Percentiles rank a stretch among this genome's conserved stretches.
Evolutionary conservation across 2,329 filamentous ascomycete species (phyloP).

Genomic region (Lachnellula suecica): DNA sequence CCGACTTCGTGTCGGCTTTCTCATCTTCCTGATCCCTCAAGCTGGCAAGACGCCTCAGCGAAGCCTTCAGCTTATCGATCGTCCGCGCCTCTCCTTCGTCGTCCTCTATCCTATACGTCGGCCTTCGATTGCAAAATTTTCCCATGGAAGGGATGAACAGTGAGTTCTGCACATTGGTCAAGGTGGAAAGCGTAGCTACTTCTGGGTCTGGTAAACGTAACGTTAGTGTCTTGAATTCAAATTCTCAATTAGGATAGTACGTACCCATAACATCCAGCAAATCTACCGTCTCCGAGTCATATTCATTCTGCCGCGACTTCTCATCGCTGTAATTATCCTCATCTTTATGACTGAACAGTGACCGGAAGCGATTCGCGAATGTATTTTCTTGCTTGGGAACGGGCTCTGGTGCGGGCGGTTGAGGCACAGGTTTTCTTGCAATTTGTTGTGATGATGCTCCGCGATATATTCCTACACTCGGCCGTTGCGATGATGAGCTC

Average conservation of each 20-base stretch:
- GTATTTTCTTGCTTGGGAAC: conserved; percentile 9
- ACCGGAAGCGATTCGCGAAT: conserved; percentile 17
- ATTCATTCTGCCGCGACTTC: conserved; percentile 41
- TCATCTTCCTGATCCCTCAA: conserved; percentile 9
- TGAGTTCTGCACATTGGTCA: conserved; percentile 88
- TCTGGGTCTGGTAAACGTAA: conserved; percentile 65
- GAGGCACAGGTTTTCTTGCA: conserved; percentile 13
- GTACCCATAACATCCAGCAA: conserved; percentile 67
- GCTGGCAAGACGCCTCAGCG: conserved; percentile 18
- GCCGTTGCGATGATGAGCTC: conserved; percentile 16
- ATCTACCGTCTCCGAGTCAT: conserved; percentile 62
- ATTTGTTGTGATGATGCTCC: conserved; percentile 10
- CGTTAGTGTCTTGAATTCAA: not conserved
- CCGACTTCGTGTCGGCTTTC: conserved; percentile 63
- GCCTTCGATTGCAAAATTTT: conserved; percentile 66
- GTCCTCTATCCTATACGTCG: conserved; percentile 22
- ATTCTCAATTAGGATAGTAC: conserved; percentile 32
- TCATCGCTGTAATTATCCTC: conserved; percentile 7
- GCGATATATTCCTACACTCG: conserved; percentile 26
- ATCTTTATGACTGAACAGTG: conserved; percentile 12
- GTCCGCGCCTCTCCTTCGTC: conserved; percentile 14
- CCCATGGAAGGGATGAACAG: conserved; percentile 81
- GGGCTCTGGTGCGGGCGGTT: conserved; percentile 4
- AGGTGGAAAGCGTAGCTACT: conserved; percentile 76
- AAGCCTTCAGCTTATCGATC: conserved; percentile 23